Evolutionary conservation across 2,329 filamentous ascomycete genomes (phyloP), one percentile per base, ranked within the genome.

Genomic region (Aspergillus neotritici): DNA sequence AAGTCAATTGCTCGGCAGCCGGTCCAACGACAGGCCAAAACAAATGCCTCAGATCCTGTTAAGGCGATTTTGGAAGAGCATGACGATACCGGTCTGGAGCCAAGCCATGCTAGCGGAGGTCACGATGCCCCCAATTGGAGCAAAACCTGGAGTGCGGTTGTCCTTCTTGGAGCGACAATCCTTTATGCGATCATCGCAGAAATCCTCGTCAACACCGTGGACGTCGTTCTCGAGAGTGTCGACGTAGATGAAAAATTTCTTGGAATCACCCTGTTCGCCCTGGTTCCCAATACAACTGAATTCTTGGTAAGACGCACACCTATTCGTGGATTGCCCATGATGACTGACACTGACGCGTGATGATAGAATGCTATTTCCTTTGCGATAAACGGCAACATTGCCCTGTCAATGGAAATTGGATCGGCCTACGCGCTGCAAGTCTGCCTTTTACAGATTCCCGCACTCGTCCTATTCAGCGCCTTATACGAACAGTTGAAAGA

Each of bases 51-150:
- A 15, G 64, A 68, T 13, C 55, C 57, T 34, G 40, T 53, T 13
- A 68, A 62, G 21, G 63, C 65, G 9, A 56, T 68, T 33, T 52
- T 57, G 3, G 68, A 69, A 5, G 72, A 75, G 10, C 63, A 68
- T 30, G 79, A 80, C 31, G 75, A 77, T 28, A 58, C 62, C 13
- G 70, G 63, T 17, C 52, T 66, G 39, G 63, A 65, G 30, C 68
- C 68, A 17, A 69, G 75, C 34, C 67, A 72, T 40, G 60, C 63
- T 32, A 70, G 70, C 40, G 87, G 86, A 35, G 90, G 91, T 1
- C 94, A 98, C 58, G 93, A 98, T 66, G 93, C 93, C n/a, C 93
- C 93, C 4, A 98, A 98, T 64, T 98, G 93, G 93, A 87, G 91
- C 57, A 83, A 89, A 48, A 79, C 78, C 41, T 97, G 97, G 77